phyloP scores from a whole-genome alignment of 2,329 filamentous ascomycete genomes.

The Knoxdaviesia capensis region DNA sequence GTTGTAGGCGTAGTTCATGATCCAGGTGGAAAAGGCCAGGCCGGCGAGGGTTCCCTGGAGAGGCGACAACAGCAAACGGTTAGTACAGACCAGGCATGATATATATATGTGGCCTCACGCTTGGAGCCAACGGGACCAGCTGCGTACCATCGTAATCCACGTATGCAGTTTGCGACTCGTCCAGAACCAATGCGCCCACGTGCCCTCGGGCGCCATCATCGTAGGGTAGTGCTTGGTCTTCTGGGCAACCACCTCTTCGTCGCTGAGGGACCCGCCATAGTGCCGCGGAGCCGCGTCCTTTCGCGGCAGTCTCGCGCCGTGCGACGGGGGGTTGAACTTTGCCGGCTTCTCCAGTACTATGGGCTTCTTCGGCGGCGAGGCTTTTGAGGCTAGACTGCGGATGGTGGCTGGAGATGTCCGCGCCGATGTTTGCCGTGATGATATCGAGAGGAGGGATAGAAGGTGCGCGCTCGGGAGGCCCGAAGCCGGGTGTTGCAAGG shows the following conservation, averaged over 20 bases:
- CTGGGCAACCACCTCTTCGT: slow-evolving; percentile 45
- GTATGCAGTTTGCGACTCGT: slow-evolving; percentile 58
- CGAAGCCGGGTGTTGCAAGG: too few relatives aligned
- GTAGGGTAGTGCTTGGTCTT: slow-evolving; percentile 61
- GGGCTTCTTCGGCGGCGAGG: slow-evolving; percentile 24
- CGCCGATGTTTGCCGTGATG: too few relatives aligned
- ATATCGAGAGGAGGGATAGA: too few relatives aligned
- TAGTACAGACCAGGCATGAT: neutral
- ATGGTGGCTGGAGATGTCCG: too few relatives aligned
- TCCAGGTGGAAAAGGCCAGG: slow-evolving; percentile 53
- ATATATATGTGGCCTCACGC: neutral
- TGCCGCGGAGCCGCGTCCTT: slow-evolving; percentile 34
- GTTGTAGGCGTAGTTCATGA: slow-evolving; percentile 56
- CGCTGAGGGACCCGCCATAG: slow-evolving; percentile 54
- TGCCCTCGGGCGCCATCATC: slow-evolving; percentile 69
- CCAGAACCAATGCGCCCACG: slow-evolving; percentile 70
- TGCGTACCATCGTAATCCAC: slow-evolving; percentile 60
- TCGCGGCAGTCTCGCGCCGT: slow-evolving; percentile 48
- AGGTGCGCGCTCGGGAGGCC: too few relatives aligned
- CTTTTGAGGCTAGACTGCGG: neutral
- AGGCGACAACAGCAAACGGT: neutral
- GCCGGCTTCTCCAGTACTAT: slow-evolving; percentile 69
- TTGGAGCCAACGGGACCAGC: neutral
- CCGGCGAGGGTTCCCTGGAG: slow-evolving; percentile 41
- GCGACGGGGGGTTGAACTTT: slow-evolving; percentile 82